Conservation (phyloP, 2,329 filamentous ascomycete species). For the Xylariaceae sp. region DNA sequence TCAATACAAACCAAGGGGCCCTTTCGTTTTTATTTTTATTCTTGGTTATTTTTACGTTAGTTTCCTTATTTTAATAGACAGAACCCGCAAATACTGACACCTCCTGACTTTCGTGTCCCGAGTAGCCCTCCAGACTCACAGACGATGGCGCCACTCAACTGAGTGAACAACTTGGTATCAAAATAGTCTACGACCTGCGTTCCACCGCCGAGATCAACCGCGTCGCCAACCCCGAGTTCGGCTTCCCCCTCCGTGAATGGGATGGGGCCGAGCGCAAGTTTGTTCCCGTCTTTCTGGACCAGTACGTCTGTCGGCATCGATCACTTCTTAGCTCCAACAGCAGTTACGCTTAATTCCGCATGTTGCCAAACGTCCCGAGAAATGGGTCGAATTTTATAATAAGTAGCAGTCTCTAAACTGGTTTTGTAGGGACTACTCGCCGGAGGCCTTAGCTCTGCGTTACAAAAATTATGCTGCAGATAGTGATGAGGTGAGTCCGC, state of each 20-base stretch:
- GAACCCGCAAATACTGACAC: conserved; percentile 2
- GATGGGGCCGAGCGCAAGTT: conserved; percentile 52
- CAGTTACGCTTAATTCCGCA: too few species aligned
- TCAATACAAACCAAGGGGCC: too few species aligned
- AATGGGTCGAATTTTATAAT: not conserved
- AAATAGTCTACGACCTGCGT: conserved; percentile 38
- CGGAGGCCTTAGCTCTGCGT: conserved; percentile 53
- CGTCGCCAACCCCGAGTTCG: conserved; percentile 30
- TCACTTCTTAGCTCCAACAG: not conserved
- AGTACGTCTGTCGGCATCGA: conserved; percentile 9
- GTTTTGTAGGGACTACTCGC: conserved; percentile 44
- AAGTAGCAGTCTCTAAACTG: not conserved
- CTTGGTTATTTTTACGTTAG: not conserved
- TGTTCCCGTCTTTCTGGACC: conserved; percentile 56
- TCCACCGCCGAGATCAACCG: conserved; percentile 50
- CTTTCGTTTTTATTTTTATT: not conserved
- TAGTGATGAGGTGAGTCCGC: conserved; percentile 23
- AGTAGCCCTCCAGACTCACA: conserved; percentile 51
- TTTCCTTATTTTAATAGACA: not conserved
- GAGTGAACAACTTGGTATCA: conserved; percentile 51
- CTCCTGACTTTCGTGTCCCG: not conserved
- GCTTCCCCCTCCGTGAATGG: conserved; percentile 41
- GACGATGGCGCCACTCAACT: conserved; percentile 50
- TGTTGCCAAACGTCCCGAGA: not conserved
- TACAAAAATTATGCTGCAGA: conserved; percentile 50